Base-by-base conservation (phyloP, 768 basidiomycete species). In the Mrakia frigida region DNA sequence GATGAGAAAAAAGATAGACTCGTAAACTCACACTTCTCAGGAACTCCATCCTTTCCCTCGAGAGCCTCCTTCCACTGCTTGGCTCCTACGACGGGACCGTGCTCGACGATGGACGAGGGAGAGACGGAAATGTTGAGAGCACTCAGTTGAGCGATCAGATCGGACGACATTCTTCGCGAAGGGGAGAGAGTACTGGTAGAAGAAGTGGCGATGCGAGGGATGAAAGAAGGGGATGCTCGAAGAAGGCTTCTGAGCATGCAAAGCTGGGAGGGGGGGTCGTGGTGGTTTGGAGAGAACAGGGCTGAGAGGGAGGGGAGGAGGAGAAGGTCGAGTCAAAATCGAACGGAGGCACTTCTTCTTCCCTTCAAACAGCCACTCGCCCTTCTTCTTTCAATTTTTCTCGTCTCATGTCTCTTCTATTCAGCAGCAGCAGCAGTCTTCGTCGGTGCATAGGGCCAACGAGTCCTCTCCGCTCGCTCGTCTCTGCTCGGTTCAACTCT, bases 31-130 rank as follows among this genome's bases (percentile, higher is more conserved):
- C 83, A 76, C 80, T 82, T 79, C 80, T 82, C 78, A 77, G 82
- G 81, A 80, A 80, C 31, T 39, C 79, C 75, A 18, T 86, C 84
- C 53, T 86, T 79, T 70, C 87, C 85, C 78, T 87, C 85, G 80
- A 97, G 84, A 61, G 90, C 88, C 61, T 89, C 89, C 79, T 88
- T 88, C 94, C 94, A 96, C 63, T 89, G 84, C 0, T 88, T 87
- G 1, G 91, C 92, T 63, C 91, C 91, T 74, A 85, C 88, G 3
- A 91, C 87, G 35, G 87, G 84, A 9, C 84, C 83, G 81, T 96
- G 93, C 52, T 84, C 82, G 59, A 92, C 73, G 63, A 77, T 71
- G 52, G 35, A 9, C n/a, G 76, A 60, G 39, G 46, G 13, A 39
- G 68, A 37, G 41, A 75, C 75, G 70, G 70, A 65, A 77, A 82